These are phyloP conservation scores for Trichoderma sp. DNA, from an alignment of 2,329 filamentous ascomycete species.

Conservation along the genomic window DNA sequence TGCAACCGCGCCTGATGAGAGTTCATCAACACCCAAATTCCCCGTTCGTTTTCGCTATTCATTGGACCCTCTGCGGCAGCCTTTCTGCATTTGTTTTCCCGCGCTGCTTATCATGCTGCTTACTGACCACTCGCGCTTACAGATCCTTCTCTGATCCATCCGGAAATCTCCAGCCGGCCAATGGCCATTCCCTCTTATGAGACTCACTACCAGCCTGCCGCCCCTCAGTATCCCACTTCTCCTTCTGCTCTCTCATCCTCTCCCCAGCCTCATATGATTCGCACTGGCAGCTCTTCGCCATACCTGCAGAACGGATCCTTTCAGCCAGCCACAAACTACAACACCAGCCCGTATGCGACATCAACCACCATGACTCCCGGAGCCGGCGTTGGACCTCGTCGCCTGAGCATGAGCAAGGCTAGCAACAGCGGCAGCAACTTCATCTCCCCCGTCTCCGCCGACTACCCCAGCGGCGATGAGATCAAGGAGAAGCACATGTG, in stretches of 20 bases:
- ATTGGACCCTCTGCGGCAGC: not conserved
- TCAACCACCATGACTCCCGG: slow-evolving; percentile 32
- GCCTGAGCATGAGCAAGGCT: slow-evolving; percentile 56
- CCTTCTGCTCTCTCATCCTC: slow-evolving; percentile 56
- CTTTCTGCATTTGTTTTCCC: not conserved
- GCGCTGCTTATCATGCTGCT: slow-evolving; percentile 20
- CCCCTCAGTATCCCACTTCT: slow-evolving; percentile 51
- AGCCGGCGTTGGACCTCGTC: slow-evolving; percentile 45
- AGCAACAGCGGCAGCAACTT: slow-evolving; percentile 48
- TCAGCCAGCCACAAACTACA: slow-evolving; percentile 49
- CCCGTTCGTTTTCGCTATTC: not conserved
- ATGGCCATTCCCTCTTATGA: slow-evolving; percentile 49
- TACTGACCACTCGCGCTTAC: slow-evolving; percentile 37
- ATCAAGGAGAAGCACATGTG: slow-evolving; percentile 69
- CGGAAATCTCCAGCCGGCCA: slow-evolving; percentile 49
- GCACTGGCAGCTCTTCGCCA: slow-evolving; percentile 63
- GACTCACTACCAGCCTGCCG: slow-evolving; percentile 45
- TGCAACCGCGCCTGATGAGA: not conserved
- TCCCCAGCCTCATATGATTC: slow-evolving; percentile 45
- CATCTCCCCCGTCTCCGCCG: slow-evolving; percentile 59
- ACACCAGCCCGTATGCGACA: slow-evolving; percentile 53
- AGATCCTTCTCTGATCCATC: slow-evolving; percentile 58
- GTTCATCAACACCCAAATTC: not conserved
- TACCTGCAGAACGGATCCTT: slow-evolving; percentile 57
- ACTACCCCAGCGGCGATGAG: slow-evolving; percentile 60